Conservation (phyloP, 2,329 filamentous ascomycete genomes). For the Pseudogymnoascus sp. region DNA sequence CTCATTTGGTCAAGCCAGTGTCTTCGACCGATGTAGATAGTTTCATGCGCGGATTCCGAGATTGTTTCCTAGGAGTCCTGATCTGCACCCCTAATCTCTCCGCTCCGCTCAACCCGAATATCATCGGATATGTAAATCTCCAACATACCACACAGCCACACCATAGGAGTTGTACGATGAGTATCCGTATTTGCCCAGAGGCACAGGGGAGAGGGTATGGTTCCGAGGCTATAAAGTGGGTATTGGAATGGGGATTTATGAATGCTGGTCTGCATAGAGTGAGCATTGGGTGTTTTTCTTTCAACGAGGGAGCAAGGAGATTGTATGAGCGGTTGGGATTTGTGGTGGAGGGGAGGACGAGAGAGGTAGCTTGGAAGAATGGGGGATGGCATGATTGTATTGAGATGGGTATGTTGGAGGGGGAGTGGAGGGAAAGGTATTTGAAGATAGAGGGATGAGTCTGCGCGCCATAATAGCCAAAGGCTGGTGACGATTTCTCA, state of each 20-base stretch:
- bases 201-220: slow-evolving; percentile 32
- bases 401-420: slow-evolving; percentile 29
- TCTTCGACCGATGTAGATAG: slow-evolving; percentile 14
- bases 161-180: slow-evolving; percentile 35
- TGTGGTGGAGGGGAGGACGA: slow-evolving; percentile 27
- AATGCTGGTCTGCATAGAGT: slow-evolving; percentile 32
- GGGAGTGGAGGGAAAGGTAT: slow-evolving; percentile 26
- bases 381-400: slow-evolving; percentile 32
- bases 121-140: slow-evolving; percentile 8
- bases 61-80: slow-evolving; percentile 30
- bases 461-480: not conserved
- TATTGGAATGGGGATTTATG: slow-evolving; percentile 29
- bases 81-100: slow-evolving; percentile 29
- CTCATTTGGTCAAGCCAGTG: slow-evolving; percentile 27
- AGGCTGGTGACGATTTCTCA: not conserved
- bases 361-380: slow-evolving; percentile 31
- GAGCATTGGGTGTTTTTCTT: slow-evolving; percentile 28
- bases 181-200: slow-evolving; percentile 26
- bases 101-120: not conserved
- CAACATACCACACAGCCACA: slow-evolving; percentile 21
- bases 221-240: slow-evolving; percentile 33
- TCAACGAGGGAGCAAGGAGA: slow-evolving; percentile 28
- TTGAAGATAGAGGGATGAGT: not conserved
- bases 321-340: slow-evolving; percentile 33
- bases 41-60: not conserved